Evolutionary conservation across 2,329 filamentous ascomycete species (phyloP), one percentile per base, ranked within the genome.

Genomic region (Catunica adiposa): DNA sequence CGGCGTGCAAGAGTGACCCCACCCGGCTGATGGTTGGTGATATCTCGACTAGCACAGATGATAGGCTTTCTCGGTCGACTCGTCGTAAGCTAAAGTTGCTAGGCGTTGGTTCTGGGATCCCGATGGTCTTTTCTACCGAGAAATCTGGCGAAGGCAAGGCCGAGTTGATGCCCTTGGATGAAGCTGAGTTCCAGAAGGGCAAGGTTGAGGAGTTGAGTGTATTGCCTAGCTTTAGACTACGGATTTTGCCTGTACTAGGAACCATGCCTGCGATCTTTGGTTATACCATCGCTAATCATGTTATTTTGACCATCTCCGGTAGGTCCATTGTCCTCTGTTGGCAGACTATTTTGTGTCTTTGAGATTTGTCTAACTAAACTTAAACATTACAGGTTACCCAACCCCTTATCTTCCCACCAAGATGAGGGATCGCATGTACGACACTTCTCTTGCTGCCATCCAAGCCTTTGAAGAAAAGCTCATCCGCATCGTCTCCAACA

Each of bases 261-360:
- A 98, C 92, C 0, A 96, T 98, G 89, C 92, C 92, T 0, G 90
- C 92, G 1, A 83, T 97, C 0, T 98, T 98, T 66, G 92, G 92
- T 7, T 85, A 96, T 56, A 86, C 84, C 0, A 80, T 86, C 7
- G 92, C 92, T 3, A 98, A 97, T 68, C 88, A 97, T 65, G 81
- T 97, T 58, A 90, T 98, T 61, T 76, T 94, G 56, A 79, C 81
- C 57, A 78, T 97, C 50, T 73, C 77, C 4, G 72, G 72, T 72
- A 63, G 15, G 60, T 55, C 6, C 1, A 1, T n/a, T 37, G 3
- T 4, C 14, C 2, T 34, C 9, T 23, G 11, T 26, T 44, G 11
- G 40, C 20, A 7, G 15, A 15, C 4, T 14, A 2, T 9, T 31
- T 31, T 38, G 26, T 2, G n/a, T n/a, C n/a, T 31, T 51, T 17